These are phyloP conservation scores for Termitomyces sp. DNA, from an alignment of 768 basidiomycete genomes.

Conservation along the genomic window DNA sequence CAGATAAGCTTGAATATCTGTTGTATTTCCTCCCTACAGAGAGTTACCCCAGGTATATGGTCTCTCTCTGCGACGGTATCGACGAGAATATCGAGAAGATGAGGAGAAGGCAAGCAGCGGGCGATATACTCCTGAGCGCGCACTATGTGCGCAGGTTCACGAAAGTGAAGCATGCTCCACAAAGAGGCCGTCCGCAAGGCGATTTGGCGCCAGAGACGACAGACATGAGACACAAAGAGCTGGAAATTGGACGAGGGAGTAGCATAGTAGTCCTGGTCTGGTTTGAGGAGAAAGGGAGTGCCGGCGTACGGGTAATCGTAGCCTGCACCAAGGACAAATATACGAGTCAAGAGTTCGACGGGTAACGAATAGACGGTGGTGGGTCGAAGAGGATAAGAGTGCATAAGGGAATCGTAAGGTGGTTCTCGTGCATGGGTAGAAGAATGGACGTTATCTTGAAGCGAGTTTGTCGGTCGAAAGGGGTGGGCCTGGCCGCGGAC, in stretches of 20 bases:
- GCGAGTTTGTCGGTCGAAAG: constrained; percentile 6
- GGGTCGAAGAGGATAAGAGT: constrained; percentile 20
- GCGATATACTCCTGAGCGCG: constrained; percentile 47
- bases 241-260: constrained; percentile 49
- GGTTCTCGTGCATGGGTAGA: constrained; percentile 11
- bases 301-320: constrained; percentile 42
- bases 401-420: constrained; percentile 9
- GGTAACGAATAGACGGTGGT: constrained; percentile 47
- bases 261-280: constrained; percentile 40
- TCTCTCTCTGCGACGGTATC: constrained; percentile 52
- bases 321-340: constrained; percentile 53
- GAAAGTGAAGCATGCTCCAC: constrained; percentile 58
- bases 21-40: constrained; percentile 51
- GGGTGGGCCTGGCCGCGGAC: constrained; percentile 13
- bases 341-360: constrained; percentile 55
- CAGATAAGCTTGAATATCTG: constrained; percentile 42
- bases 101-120: constrained; percentile 26
- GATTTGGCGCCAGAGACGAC: constrained; percentile 53
- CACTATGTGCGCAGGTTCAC: constrained; percentile 46
- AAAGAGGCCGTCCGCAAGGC: constrained; percentile 49
- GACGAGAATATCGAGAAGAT: constrained; percentile 52
- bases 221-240: constrained; percentile 58
- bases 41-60: constrained; percentile 47
- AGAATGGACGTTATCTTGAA: constrained; percentile 2
- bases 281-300: constrained; percentile 51